Base-by-base conservation (phyloP, 495 filamentous ascomycete species). In the Rhypophila decipiens region DNA sequence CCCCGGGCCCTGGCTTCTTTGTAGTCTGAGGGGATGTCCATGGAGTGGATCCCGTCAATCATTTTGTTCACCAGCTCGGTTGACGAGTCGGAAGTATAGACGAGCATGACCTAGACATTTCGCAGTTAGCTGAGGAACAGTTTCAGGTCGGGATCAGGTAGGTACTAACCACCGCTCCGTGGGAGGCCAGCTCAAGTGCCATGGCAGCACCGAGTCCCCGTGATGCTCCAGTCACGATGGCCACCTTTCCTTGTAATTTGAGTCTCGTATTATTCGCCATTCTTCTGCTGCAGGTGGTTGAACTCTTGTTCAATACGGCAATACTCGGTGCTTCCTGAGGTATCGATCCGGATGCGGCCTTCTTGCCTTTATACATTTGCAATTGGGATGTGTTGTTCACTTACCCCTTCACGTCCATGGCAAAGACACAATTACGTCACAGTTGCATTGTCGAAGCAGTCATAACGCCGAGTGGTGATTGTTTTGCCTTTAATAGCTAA, bases 161-260 rank as follows among this genome's bases (percentile, higher is more conserved):
- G 27, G 36, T 13, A 10, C 42, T 35, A 18, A 41, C 39, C 4
- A 39, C 38, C 7, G 50, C 50, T 24, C 50, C 50, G 3, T 38
- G 15, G 9, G 37, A 7, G 23, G 50, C 44, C 12, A 53, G 50
- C 7, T 53, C 50, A 4, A 47, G 44, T 5, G 44, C 50, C 39
- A 53, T 47, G 3, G 34, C 50, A 3, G 33, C 44, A 13, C 50
- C 50, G 15, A 53, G 39, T 7, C 50, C 50, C 2, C 50, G 40
- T 12, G 50, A 48, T 0, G 50, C 50, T 3, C 50, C 50, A 1
- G 50, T 53, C 39, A 53, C 39, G 39, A 53, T 24, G 21, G 44
- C 44, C 13, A 53, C 33, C 23, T 53, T 47, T 9, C 40, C 24
- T 22, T 47, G 1, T 24, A 51, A 42, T 4, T 19, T 9, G 45